phyloP scores from a whole-genome alignment of 2,329 filamentous ascomycete genomes.

The Hymenotorrendiella dingleyae region DNA sequence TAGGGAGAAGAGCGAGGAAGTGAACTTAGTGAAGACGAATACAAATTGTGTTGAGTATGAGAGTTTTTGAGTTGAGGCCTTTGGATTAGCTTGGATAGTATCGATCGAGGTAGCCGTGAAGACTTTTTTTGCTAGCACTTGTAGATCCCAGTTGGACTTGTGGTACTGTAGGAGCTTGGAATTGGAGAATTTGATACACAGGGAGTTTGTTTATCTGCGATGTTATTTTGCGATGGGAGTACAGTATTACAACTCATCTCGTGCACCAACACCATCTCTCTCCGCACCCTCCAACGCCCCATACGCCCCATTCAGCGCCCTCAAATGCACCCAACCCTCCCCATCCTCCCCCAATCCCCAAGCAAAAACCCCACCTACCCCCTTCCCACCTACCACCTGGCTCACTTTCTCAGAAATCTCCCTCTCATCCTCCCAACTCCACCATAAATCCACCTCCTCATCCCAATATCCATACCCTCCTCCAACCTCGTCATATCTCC shows the following conservation, averaged over 20 bases:
- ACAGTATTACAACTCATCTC: conserved; percentile 9
- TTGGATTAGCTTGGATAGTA: no score
- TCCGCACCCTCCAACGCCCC: neutral
- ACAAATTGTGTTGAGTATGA: no score
- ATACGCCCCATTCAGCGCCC: conserved; percentile 32
- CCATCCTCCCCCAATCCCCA: conserved; percentile 69
- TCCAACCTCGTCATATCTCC: conserved; percentile 47
- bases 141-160: no score
- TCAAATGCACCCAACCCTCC: conserved; percentile 37
- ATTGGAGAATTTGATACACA: no score
- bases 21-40: no score
- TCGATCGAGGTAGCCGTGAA: no score
- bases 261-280: neutral
- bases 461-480: conserved; percentile 70
- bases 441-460: conserved; percentile 52
- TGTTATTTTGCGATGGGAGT: no score
- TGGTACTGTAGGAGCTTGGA: no score
- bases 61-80: neutral
- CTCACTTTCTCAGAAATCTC: conserved; percentile 58
- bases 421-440: conserved; percentile 64
- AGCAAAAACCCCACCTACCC: conserved; percentile 66
- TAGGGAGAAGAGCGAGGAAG: neutral
- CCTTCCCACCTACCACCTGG: conserved; percentile 48
- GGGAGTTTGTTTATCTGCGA: no score
- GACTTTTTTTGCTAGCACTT: no score